Conservation (phyloP, 257 asterid species). For the Solanum boliviense region DNA sequence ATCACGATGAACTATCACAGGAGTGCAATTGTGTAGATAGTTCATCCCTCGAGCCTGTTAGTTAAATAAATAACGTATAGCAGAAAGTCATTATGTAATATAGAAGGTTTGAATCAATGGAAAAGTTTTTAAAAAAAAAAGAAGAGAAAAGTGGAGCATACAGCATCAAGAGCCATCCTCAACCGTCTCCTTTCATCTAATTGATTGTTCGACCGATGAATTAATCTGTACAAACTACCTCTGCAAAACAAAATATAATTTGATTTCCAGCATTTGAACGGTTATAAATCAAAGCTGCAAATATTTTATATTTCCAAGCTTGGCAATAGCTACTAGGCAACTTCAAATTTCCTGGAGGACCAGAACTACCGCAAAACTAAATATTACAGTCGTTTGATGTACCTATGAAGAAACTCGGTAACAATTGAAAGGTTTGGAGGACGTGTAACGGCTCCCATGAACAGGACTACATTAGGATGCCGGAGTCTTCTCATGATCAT, state of each 20-base stretch:
- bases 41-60: conserved; percentile 95
- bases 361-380: neutral
- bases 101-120: neutral
- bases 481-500: conserved; percentile 79
- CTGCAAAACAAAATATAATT: conserved; percentile 39
- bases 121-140: neutral
- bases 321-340: neutral
- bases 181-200: conserved; percentile 82
- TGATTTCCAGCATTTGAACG: neutral
- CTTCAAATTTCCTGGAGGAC: neutral
- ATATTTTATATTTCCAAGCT: neutral
- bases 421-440: conserved; percentile 91
- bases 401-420: conserved; percentile 97
- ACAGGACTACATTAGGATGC: conserved; percentile 92
- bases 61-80: neutral
- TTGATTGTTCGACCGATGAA: conserved; percentile 90
- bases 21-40: conserved; percentile 85
- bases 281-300: neutral
- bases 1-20: conserved; percentile 92
- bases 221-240: conserved; percentile 86
- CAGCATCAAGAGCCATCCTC: conserved; percentile 94
- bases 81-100: neutral
- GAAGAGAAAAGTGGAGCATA: conserved; percentile 22
- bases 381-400: conserved; percentile 17
- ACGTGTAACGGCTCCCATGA: conserved; percentile 97